These are phyloP conservation scores for Lumnitzera racemosa DNA, from an alignment of 345 rosid species.

Conservation along the genomic window DNA sequence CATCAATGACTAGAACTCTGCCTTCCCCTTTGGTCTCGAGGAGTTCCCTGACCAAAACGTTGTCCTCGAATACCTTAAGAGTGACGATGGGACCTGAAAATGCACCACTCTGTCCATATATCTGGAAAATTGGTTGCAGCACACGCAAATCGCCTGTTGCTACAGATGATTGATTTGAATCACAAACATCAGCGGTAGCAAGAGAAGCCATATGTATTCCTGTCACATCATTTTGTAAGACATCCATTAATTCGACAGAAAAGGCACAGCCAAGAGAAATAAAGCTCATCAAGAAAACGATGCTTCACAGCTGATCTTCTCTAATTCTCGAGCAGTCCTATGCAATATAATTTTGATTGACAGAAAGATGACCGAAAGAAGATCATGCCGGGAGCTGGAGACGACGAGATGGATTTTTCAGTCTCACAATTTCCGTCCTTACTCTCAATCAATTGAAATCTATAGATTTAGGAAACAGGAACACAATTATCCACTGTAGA, in stretches of 20 bases:
- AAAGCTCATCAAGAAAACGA: too few relatives aligned
- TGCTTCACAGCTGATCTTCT: too few relatives aligned
- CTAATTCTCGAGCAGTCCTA: too few relatives aligned
- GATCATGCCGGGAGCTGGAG: too few relatives aligned
- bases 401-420: too few relatives aligned
- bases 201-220: constrained; percentile 38
- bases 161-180: constrained; percentile 50
- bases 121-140: constrained; percentile 61
- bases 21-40: constrained; percentile 79
- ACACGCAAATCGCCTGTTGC: constrained; percentile 61
- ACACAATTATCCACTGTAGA: too few relatives aligned
- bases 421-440: too few relatives aligned
- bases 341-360: too few relatives aligned
- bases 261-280: too few relatives aligned
- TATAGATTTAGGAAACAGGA: too few relatives aligned
- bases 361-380: too few relatives aligned
- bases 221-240: constrained; percentile 6
- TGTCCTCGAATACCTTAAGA: constrained; percentile 81
- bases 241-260: background rate
- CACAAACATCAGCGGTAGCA: constrained; percentile 84
- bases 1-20: constrained; percentile 69
- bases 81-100: constrained; percentile 79
- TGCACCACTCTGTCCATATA: constrained; percentile 54
- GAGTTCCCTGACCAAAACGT: constrained; percentile 61
- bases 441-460: too few relatives aligned